phyloP scores from a whole-genome alignment of 1,284 basidiomycete species.

The Ustilago loliicola region DNA sequence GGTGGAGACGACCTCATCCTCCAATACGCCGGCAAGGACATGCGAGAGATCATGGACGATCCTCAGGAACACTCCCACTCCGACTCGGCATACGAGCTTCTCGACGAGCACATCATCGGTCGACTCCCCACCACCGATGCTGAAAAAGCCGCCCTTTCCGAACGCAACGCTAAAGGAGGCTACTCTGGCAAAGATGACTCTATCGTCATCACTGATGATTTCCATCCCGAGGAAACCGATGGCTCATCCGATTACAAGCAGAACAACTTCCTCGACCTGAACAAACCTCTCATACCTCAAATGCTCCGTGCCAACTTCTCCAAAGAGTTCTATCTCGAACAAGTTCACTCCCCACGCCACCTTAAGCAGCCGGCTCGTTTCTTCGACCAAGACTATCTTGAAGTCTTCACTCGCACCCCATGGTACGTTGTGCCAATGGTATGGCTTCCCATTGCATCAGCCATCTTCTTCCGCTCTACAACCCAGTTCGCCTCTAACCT shows the following conservation, averaged over 20 bases:
- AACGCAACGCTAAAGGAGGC: constrained; percentile 44
- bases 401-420: constrained; percentile 86
- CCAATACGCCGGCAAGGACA: constrained; percentile 84
- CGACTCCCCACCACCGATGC: constrained; percentile 49
- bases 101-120: constrained; percentile 78
- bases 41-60: constrained; percentile 86
- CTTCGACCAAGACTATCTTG: constrained; percentile 85
- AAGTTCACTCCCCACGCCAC: constrained; percentile 94
- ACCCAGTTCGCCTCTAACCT: constrained; percentile 78
- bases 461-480: constrained; percentile 84
- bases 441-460: constrained; percentile 89
- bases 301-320: constrained; percentile 87
- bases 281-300: constrained; percentile 85
- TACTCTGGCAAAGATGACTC: constrained; percentile 61
- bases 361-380: constrained; percentile 86
- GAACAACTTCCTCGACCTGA: constrained; percentile 92
- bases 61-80: constrained; percentile 91
- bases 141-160: constrained; percentile 39
- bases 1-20: constrained; percentile 74
- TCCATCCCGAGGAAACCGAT: constrained; percentile 65
- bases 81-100: constrained; percentile 89
- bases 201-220: constrained; percentile 77
- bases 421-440: constrained; percentile 95
- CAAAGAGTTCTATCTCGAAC: constrained; percentile 94
- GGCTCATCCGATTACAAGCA: constrained; percentile 75